Base-by-base conservation (phyloP, 2,329 filamentous ascomycete species). In the Ilyonectria mors-panacis region DNA sequence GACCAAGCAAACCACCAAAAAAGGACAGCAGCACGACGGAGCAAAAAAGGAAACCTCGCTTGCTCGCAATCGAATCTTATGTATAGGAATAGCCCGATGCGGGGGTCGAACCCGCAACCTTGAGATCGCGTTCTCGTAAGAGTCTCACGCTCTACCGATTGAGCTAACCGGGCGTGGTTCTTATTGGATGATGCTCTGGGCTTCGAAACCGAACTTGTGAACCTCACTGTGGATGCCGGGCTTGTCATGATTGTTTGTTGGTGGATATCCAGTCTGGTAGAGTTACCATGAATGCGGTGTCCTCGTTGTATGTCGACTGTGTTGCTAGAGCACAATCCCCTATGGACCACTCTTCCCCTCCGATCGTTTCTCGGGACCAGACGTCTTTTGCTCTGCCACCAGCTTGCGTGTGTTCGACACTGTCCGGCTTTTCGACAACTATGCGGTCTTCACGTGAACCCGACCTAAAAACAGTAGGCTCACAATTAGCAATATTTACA, bases 81-180 rank as follows among this genome's bases (percentile, higher is more conserved):
- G 48, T 13, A 53, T 53, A 53, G 50, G 50, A 65, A 65, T 39
- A 81, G 79, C 77, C 79, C 79, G 76, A 81, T 78, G 79, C 78
- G 79, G 79, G 79, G 80, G 79, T 85, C 84, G 84, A 86, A 87
- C 86, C 83, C 83, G 82, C 84, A 86, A 82, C 84, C 84, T 86
- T 85, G 83, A 86, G 85, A 85, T 86, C 42, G 75, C 56, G 72
- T 67, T 70, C 73, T 74, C 67, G 17, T 86, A 86, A 86, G 88
- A 90, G 88, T 90, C 88, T 89, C 85, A 89, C 88, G 87, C 88
- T 91, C 88, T 91, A 89, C 75, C 73, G 70, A 77, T 77, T 76
- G 72, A 78, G 72, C 73, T 77, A 76, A 74, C 73, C 75, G 70
- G 71, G 71, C 71, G 60, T 59, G 62, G 59, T 58, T 68, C 62